A percentile compares a stretch with the other conserved stretches of the same genome.
Conservation (phyloP, 331 rosid species). For the Rhamnella rubrinervis region DNA sequence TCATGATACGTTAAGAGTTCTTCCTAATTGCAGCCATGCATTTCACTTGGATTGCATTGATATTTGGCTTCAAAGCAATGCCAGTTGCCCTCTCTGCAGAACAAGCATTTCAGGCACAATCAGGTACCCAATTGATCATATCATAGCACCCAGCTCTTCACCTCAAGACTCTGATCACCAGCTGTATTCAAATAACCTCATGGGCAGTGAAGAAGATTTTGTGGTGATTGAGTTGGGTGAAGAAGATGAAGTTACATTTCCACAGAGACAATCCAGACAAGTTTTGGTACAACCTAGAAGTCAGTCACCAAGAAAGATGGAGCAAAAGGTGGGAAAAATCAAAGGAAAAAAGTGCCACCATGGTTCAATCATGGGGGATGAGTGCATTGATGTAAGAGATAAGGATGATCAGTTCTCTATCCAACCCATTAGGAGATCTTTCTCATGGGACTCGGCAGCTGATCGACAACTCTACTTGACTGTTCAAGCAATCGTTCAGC, state of each 20-base stretch:
- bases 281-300: constrained; percentile 18
- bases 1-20: constrained; percentile 52
- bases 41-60: constrained; percentile 85
- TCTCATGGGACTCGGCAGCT: constrained; percentile 61
- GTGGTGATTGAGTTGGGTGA: constrained; percentile 59
- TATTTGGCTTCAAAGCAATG: constrained; percentile 70
- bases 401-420: constrained; percentile 47
- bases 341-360: constrained; percentile 47
- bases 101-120: constrained; percentile 45
- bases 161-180: constrained; percentile 50
- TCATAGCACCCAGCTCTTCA: constrained; percentile 64
- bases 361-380: constrained; percentile 63
- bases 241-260: constrained; percentile 33
- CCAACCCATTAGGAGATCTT: constrained; percentile 54
- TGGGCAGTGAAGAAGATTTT: constrained; percentile 58
- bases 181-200: constrained; percentile 30
- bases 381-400: constrained; percentile 51
- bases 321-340: constrained; percentile 22
- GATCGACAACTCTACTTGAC: constrained; percentile 44
- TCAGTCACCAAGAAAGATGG: constrained; percentile 35
- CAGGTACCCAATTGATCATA: constrained; percentile 31
- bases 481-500: constrained; percentile 37
- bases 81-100: constrained; percentile 84
- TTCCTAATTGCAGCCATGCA: constrained; percentile 64
- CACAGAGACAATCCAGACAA: constrained; percentile 25